These are phyloP conservation scores for Polymyxa betae DNA, from an alignment of 208 protist species.

Conservation along the genomic window DNA sequence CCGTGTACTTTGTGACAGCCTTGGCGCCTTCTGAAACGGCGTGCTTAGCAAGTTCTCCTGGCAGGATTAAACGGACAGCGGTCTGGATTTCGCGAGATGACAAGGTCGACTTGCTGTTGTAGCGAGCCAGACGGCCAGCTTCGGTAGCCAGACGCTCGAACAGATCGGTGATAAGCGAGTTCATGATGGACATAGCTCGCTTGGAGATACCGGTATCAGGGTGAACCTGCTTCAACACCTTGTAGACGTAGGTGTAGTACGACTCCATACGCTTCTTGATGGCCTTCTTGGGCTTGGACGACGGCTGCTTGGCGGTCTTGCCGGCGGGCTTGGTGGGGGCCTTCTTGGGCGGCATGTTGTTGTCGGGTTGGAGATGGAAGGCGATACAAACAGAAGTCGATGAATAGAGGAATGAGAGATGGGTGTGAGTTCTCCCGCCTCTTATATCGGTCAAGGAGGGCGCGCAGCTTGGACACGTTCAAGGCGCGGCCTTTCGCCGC, in stretches of 20 bases:
- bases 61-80: conserved; percentile 94
- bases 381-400: background rate
- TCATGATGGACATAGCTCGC: conserved; percentile 96
- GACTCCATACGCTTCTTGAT: conserved; percentile 81
- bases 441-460: background rate
- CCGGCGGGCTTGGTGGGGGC: background rate
- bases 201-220: conserved; percentile 93
- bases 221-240: conserved; percentile 93
- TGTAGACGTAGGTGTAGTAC: conserved; percentile 90
- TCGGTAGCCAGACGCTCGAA: conserved; percentile 94
- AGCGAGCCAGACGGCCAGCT: conserved; percentile 89
- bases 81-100: conserved; percentile 90
- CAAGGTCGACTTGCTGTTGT: conserved; percentile 95
- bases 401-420: background rate
- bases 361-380: background rate
- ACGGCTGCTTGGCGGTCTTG: conserved; percentile 55
- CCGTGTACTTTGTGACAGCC: conserved; percentile 86
- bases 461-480: background rate
- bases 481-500: background rate
- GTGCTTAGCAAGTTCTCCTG: conserved; percentile 96
- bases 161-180: conserved; percentile 91
- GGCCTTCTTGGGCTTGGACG: conserved; percentile 41
- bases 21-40: conserved; percentile 98
- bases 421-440: background rate
- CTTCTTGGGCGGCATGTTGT: conserved; percentile 27